Conservation (phyloP, 148 eudicot species). For the Camellia lanceoleosa region DNA sequence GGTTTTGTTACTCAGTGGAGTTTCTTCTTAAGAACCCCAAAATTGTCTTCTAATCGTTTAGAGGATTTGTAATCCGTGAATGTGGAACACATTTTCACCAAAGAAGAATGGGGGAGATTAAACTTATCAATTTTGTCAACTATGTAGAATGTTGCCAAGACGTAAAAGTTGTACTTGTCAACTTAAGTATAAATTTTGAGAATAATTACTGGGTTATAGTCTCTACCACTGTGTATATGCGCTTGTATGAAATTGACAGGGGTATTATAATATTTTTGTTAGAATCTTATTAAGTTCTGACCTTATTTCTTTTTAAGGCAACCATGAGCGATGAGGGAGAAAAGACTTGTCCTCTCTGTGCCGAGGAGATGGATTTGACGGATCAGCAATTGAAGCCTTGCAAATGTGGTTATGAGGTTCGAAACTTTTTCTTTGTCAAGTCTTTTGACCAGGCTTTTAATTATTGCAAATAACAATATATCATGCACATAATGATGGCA, state of each 20-base stretch:
- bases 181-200: neutral
- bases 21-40: neutral
- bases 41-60: neutral
- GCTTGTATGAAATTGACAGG: neutral
- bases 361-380: slow-evolving; percentile 98
- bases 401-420: slow-evolving; percentile 95
- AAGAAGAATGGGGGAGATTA: neutral
- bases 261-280: neutral
- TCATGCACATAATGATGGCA: neutral
- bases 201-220: neutral
- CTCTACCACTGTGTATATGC: neutral
- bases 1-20: neutral
- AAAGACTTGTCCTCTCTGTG: slow-evolving; percentile 93
- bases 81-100: neutral
- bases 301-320: slow-evolving; percentile 25
- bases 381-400: slow-evolving; percentile 98
- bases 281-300: neutral
- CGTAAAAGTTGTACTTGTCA: neutral
- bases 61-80: neutral
- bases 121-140: neutral
- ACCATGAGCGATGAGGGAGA: slow-evolving; percentile 90
- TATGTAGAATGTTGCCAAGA: neutral
- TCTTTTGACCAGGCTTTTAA: neutral
- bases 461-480: neutral
- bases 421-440: neutral